These are phyloP conservation scores for Lobosporangium transversale DNA, from an alignment of 192 early-diverging fungal species.

Conservation along the genomic window DNA sequence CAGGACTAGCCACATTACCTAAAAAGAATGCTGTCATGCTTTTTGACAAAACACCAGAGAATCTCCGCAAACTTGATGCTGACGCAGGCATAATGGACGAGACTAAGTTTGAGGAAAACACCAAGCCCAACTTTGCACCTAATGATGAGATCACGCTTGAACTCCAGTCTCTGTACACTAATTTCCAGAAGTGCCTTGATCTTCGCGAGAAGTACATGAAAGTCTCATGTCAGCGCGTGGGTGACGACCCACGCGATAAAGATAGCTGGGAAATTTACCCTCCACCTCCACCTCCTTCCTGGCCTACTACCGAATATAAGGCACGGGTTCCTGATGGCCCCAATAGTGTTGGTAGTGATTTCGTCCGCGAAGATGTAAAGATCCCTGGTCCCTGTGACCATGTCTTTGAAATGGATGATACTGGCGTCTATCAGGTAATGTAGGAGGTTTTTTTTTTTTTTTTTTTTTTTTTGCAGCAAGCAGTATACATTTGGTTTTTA, in stretches of 20 bases:
- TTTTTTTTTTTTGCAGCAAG: too few relatives aligned
- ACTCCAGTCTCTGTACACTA: slow-evolving; percentile 71
- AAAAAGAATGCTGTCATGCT: slow-evolving; percentile 19
- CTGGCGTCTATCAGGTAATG: slow-evolving; percentile 76
- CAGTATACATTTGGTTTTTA: too few relatives aligned
- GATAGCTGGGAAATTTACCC: slow-evolving; percentile 90
- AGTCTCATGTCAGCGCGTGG: slow-evolving; percentile 73
- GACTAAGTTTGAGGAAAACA: slow-evolving; percentile 43
- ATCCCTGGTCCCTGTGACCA: slow-evolving; percentile 49
- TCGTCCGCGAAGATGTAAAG: slow-evolving; percentile 34
- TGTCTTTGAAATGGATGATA: slow-evolving; percentile 64
- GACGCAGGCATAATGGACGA: slow-evolving; percentile 47
- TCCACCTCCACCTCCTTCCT: slow-evolving; percentile 82
- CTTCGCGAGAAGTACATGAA: slow-evolving; percentile 91
- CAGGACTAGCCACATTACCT: slow-evolving; percentile 8
- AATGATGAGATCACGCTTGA: slow-evolving; percentile 59
- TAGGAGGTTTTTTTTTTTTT: slow-evolving; percentile 1
- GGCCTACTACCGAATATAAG: slow-evolving; percentile 62
- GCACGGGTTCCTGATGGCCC: slow-evolving; percentile 42
- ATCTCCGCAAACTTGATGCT: slow-evolving; percentile 47
- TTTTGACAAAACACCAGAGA: slow-evolving; percentile 51
- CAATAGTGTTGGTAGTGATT: slow-evolving; percentile 51
- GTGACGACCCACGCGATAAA: slow-evolving; percentile 88
- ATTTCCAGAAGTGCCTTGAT: slow-evolving; percentile 81
- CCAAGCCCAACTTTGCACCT: slow-evolving; percentile 52